Conservation (phyloP, 352 stramenopile species). For the Globisporangium middletonii region DNA sequence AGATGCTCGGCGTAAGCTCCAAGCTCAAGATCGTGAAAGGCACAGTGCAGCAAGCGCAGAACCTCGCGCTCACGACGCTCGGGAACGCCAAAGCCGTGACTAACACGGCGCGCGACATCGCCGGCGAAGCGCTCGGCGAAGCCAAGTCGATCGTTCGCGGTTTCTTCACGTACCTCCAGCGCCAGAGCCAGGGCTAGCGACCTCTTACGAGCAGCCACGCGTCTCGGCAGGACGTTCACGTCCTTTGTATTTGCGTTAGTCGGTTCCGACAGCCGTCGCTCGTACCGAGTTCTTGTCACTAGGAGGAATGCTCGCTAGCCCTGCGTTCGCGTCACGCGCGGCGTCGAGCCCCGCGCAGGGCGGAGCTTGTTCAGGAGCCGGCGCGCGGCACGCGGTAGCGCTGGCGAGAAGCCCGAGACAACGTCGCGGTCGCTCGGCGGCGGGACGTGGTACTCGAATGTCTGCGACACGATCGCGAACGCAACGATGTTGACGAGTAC, state of each 20-base stretch:
- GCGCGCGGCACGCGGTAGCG: constrained; percentile 42
- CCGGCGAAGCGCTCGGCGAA: constrained; percentile 74
- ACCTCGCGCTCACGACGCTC: constrained; percentile 71
- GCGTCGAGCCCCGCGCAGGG: background rate
- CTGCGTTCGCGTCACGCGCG: constrained; percentile 1
- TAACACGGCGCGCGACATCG: constrained; percentile 78
- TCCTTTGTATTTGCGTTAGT: too few relatives aligned
- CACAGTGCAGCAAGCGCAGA: constrained; percentile 85
- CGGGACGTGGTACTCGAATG: constrained; percentile 78
- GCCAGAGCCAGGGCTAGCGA: constrained; percentile 21
- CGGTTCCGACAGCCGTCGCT: too few relatives aligned
- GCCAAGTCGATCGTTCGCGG: constrained; percentile 80
- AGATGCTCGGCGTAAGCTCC: constrained; percentile 69
- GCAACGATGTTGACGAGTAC: constrained; percentile 57
- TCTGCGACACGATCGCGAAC: constrained; percentile 62
- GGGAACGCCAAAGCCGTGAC: constrained; percentile 82
- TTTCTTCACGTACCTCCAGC: constrained; percentile 65
- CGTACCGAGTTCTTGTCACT: too few relatives aligned
- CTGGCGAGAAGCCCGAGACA: constrained; percentile 58
- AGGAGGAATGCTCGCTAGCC: background rate
- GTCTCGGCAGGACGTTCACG: too few relatives aligned
- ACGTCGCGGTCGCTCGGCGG: constrained; percentile 32
- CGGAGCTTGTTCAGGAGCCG: constrained; percentile 26
- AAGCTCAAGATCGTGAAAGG: constrained; percentile 86
- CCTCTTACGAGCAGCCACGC: too few relatives aligned